phyloP scores from a whole-genome alignment of 2,329 filamentous ascomycete genomes.

The Fusarium sp. region DNA sequence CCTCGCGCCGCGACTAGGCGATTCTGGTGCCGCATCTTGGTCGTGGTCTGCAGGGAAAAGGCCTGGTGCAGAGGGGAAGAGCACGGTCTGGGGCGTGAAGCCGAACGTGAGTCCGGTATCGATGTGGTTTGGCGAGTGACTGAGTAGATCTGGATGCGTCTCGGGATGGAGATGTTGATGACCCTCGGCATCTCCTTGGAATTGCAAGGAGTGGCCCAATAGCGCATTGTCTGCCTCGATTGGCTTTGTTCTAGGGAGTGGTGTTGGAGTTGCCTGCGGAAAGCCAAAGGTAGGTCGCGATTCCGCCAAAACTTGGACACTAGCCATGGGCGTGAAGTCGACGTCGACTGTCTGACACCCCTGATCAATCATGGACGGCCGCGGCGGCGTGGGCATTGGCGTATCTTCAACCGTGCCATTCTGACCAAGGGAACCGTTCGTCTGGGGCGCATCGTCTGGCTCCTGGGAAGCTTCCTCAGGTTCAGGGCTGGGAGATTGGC shows the following conservation, averaged over 20 bases:
- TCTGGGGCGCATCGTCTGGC: conserved; percentile 12
- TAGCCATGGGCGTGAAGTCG: conserved; percentile 42
- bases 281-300: conserved; percentile 37
- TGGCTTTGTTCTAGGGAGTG: conserved; percentile 35
- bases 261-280: conserved; percentile 37
- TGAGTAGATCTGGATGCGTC: conserved; percentile 15
- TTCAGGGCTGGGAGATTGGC: conserved; percentile 77
- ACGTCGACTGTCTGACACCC: conserved; percentile 48
- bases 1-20: conserved; percentile 9
- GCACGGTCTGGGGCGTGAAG: conserved; percentile 29
- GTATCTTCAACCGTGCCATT: conserved; percentile 19
- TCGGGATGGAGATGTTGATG: conserved; percentile 7
- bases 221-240: conserved; percentile 15
- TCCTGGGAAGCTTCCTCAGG: conserved; percentile 50
- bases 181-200: conserved; percentile 13
- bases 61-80: conserved; percentile 25
- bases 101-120: conserved; percentile 28
- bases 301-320: conserved; percentile 45
- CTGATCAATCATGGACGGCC: conserved; percentile 49
- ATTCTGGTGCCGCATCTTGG: conserved; percentile 7
- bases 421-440: not conserved
- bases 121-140: conserved; percentile 16
- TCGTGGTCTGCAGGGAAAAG: conserved; percentile 19
- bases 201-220: conserved; percentile 18
- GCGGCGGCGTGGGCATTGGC: conserved; percentile 31